Evolutionary conservation across 805 yeast species (phyloP).

Genomic region (Metschnikowia lunata): DNA sequence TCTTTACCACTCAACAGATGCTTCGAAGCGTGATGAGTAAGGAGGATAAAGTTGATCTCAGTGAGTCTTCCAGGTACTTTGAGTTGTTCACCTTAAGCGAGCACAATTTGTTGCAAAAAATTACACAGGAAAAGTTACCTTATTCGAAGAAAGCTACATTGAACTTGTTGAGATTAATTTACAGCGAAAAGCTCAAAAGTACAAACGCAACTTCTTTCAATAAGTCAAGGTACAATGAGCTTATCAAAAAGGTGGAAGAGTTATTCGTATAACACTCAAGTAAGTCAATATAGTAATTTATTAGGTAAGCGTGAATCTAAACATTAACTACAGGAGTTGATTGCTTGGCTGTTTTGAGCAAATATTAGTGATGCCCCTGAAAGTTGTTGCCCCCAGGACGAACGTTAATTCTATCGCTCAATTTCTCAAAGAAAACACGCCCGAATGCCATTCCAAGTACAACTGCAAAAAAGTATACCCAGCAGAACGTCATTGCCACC

Average conservation of each 20-base stretch:
- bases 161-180: slow-evolving; percentile 52
- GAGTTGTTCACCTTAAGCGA: slow-evolving; percentile 50
- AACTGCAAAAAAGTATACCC: slow-evolving; percentile 69
- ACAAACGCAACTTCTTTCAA: slow-evolving; percentile 36
- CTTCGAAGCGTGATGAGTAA: slow-evolving; percentile 51
- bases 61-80: slow-evolving; percentile 50
- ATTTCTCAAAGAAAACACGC: slow-evolving; percentile 63
- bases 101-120: slow-evolving; percentile 40
- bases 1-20: slow-evolving; percentile 65
- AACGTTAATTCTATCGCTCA: slow-evolving; percentile 37
- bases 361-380: slow-evolving; percentile 9
- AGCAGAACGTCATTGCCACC: slow-evolving; percentile 68
- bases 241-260: slow-evolving; percentile 24
- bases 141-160: slow-evolving; percentile 44
- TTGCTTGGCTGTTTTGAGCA: too few species aligned
- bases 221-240: slow-evolving; percentile 35
- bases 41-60: slow-evolving; percentile 52
- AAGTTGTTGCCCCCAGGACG: slow-evolving; percentile 25
- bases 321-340: too few species aligned
- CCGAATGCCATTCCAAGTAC: slow-evolving; percentile 67
- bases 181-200: slow-evolving; percentile 40
- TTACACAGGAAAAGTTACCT: slow-evolving; percentile 28
- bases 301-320: too few species aligned
- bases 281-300: too few species aligned
- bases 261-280: slow-evolving; percentile 5